A percentile compares a stretch with the other conserved stretches of the same genome.
Conservation (phyloP, 176 grass and related monocot genomes). For the Elaeis guineensis region DNA sequence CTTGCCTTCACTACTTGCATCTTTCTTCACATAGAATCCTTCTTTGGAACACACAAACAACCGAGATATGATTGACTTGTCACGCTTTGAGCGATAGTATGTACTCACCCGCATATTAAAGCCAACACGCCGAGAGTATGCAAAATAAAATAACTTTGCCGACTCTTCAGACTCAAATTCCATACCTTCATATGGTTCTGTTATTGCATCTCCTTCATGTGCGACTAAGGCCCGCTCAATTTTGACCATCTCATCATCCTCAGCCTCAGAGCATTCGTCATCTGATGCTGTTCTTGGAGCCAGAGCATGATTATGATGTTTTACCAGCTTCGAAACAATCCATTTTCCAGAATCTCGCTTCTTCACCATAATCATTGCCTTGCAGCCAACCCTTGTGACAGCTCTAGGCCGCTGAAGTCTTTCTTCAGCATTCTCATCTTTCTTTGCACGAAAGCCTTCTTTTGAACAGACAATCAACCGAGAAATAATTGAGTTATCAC, state of each 20-base stretch:
- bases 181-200: constrained; percentile 24
- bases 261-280: constrained; percentile 9
- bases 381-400: too few species aligned
- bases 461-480: too few species aligned
- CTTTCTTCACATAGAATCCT: constrained; percentile 23
- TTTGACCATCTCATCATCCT: constrained; percentile 12
- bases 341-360: too few species aligned
- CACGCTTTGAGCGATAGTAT: constrained; percentile 22
- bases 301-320: too few species aligned
- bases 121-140: constrained; percentile 8
- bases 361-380: too few species aligned
- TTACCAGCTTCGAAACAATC: too few species aligned
- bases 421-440: too few species aligned
- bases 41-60: constrained; percentile 26
- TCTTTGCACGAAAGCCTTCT: too few species aligned
- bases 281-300: constrained; percentile 2
- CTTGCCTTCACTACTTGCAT: constrained; percentile 6
- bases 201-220: background rate
- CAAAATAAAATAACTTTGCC: constrained; percentile 19
- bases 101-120: constrained; percentile 29
- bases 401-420: too few species aligned
- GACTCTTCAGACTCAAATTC: constrained; percentile 25
- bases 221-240: background rate
- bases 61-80: constrained; percentile 25
- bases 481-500: too few species aligned